A percentile compares a stretch with the other conserved stretches of the same genome.
These are phyloP conservation scores for Pyrenula massariospora DNA, from an alignment of 495 filamentous ascomycete genomes.

Conservation along the genomic window DNA sequence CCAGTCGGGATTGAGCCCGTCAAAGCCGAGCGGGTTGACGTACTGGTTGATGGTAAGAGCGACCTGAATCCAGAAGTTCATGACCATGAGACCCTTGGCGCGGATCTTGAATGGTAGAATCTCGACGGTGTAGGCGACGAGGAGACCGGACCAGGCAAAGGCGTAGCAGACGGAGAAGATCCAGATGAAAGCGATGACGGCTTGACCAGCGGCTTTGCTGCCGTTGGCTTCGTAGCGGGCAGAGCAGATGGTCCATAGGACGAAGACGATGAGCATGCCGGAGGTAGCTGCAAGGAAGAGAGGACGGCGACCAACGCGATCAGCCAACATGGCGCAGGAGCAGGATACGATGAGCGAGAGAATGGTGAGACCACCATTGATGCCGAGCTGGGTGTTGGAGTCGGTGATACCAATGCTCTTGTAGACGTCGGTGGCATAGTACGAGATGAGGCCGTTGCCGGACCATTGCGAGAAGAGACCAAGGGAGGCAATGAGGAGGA, in stretches of 20 bases:
- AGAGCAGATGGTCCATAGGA: conserved; percentile 46
- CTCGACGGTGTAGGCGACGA: conserved; percentile 55
- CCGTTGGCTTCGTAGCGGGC: conserved; percentile 37
- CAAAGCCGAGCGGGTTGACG: conserved; percentile 49
- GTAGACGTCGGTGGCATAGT: conserved; percentile 50
- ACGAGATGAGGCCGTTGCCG: conserved; percentile 55
- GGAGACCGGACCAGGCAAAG: conserved; percentile 48
- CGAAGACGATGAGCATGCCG: conserved; percentile 47
- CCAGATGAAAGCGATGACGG: conserved; percentile 48
- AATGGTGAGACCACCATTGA: conserved; percentile 18
- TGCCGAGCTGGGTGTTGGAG: conserved; percentile 31
- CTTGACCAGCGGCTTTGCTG: conserved; percentile 30
- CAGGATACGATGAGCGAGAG: conserved; percentile 37
- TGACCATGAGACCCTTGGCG: conserved; percentile 59
- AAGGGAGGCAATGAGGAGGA: conserved; percentile 43
- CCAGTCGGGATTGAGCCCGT: conserved; percentile 38
- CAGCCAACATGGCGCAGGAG: conserved; percentile 44
- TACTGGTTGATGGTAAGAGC: conserved; percentile 46
- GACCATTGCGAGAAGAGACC: conserved; percentile 59
- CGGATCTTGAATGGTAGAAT: conserved; percentile 57
- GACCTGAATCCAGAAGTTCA: conserved; percentile 49
- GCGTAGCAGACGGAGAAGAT: conserved; percentile 46
- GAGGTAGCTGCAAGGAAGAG: conserved; percentile 45
- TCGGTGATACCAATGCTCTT: conserved; percentile 42
- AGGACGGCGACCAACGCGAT: conserved; percentile 46